Base-by-base conservation (phyloP, 306 rosid genomes). In the Styphnolobium japonicum region DNA sequence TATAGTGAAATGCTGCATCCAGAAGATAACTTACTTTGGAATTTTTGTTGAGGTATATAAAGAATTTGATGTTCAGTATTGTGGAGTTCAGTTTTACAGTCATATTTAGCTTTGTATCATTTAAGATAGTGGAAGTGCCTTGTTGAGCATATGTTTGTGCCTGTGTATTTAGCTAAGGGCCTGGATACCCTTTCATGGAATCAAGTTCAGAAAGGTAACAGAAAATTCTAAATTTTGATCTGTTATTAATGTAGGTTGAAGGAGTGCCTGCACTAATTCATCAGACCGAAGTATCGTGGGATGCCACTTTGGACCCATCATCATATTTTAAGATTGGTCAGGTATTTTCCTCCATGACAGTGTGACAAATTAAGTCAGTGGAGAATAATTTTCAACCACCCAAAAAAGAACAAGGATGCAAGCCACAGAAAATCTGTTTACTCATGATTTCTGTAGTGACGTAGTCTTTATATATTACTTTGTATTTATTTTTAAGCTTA, bases 281-380 rank as follows among this genome's bases (percentile, higher is more conserved):
- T 84, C 99, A 91, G 90, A 81, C 98, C 61, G 94, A 95, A 89
- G 81, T 95, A 81, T 91, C 99, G 1, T 95, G 99, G 99, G 99
- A 95, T 84, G 90, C 88, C 81, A 89, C 93, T 53, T 74, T 91
- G 82, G 87, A 90, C 85, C 96, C 96, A 46, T 39, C 88, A 49
- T 80, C 88, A n/a, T 90, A 84, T 86, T 95, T 83, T 67, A 93
- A 90, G 92, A 86, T 95, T 71, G 98, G 95, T 73, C 99, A 95
- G 99, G 99, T 95, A 90, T 76, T 80, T 84, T 67, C 16, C 77
- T 63, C 49, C 21, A 33, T 23, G 78, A 56, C 21, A 36, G 11
- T 55, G 40, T 67, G 77, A 58, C 42, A 67, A 42, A 43, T 46
- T 76, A 70, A 22, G 31, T n/a, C 45, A 80, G 31, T 25, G 22